Base-by-base conservation (phyloP, 345 rosid genomes). In the Brassica juncea region DNA sequence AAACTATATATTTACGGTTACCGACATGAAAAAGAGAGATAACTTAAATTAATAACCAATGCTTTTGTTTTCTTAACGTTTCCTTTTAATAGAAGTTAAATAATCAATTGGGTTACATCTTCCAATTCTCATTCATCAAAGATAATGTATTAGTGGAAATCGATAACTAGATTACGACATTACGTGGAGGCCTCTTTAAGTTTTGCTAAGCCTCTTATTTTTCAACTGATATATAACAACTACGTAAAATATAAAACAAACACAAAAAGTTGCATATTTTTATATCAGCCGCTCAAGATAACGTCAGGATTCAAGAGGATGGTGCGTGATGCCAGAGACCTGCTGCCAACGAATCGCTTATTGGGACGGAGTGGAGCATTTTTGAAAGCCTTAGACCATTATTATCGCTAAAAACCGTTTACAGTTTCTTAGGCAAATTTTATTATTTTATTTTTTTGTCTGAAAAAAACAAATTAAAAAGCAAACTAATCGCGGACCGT, bases 241-340 rank as follows among this genome's bases (percentile, higher is more conserved):
- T 15, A 16, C 35, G 47, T 57, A 34, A 55, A 32, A 65, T 31
- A 47, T 8, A 4, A 31, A 49, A 8, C 31, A 57, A 6, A 12
- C 12, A 70, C 61, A 49, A 55, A 71, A 71, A 35, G 4, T 49
- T 70, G 15, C 39, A 47, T 19, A 35, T 39, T 7, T 69, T 52
- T 69, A 15, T 15, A 52, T 15, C 25, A 71, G 66, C 12, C 34
- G 39, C 30, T 57, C n/a, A 71, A 58, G 34, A 35, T 64, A 74
- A 74, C 71, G 71, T 65, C 71, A 52, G 54, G 37, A 32, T 64
- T 21, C 28, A 66, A 34, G 64, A 66, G 52, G 71, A 32, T 21
- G 54, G 25, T 65, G 64, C 35, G 23, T 74, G 60, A 34, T 65
- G 64, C 77, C 35, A 64, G 64, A 74, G 64, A 74, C 65, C 65